Evolutionary conservation across 2,329 filamentous ascomycete genomes (phyloP).

Genomic region (Xylaria sp.): DNA sequence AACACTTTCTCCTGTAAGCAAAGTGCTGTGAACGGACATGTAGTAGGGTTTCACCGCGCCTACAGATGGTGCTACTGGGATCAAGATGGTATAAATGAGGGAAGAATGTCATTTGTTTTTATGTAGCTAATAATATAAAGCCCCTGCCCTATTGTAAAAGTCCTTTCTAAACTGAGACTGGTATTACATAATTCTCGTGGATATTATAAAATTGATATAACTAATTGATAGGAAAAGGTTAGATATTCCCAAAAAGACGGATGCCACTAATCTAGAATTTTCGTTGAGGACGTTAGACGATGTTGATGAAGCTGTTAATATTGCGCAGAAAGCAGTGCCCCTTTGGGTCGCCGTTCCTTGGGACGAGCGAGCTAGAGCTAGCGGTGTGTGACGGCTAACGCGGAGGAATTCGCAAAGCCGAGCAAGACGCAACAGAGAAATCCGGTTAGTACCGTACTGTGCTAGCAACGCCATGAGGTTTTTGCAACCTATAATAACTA

Average conservation of each 20-base stretch:
- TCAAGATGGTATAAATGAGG: background rate
- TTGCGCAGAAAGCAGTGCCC: slow-evolving; percentile 58
- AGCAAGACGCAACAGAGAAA: slow-evolving; percentile 36
- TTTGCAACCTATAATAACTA: slow-evolving; percentile 49
- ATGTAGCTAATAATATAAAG: background rate
- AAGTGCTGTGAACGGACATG: background rate
- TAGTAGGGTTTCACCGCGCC: background rate
- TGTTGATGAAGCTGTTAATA: slow-evolving; percentile 60
- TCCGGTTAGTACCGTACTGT: slow-evolving; percentile 29
- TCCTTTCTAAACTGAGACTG: too few relatives aligned
- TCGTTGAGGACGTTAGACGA: slow-evolving; percentile 60
- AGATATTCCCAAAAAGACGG: slow-evolving; percentile 54
- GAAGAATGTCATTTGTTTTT: background rate
- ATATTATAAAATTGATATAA: slow-evolving; percentile 58
- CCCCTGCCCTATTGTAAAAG: background rate
- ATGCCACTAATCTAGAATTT: slow-evolving; percentile 59
- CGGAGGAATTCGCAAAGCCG: slow-evolving; percentile 27
- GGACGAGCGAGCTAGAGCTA: slow-evolving; percentile 44
- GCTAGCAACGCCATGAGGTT: background rate
- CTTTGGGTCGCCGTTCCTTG: slow-evolving; percentile 55
- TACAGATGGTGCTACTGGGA: background rate
- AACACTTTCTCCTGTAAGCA: too few relatives aligned
- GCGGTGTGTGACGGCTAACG: slow-evolving; percentile 34
- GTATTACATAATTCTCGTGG: background rate
- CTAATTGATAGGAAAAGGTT: slow-evolving; percentile 58